Evolutionary conservation across 164 flowering plant genomes (phyloP).

Genomic region (Aristolochia californica): DNA sequence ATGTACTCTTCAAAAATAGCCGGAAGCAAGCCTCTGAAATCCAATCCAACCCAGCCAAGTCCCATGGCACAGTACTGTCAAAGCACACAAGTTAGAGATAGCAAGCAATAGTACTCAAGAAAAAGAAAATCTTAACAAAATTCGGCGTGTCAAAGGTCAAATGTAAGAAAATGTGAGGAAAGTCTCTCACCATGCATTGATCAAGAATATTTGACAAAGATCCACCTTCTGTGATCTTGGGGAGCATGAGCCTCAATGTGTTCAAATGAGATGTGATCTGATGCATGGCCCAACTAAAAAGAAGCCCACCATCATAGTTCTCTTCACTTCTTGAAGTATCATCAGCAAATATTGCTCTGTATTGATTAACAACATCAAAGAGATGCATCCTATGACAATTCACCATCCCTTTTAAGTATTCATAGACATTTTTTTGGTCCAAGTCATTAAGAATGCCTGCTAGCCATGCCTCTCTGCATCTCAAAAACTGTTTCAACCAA

Average conservation of each 20-base stretch:
- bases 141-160: neutral
- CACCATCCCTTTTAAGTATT: conserved; percentile 88
- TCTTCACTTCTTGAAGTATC: conserved; percentile 97
- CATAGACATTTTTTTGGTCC: conserved; percentile 89
- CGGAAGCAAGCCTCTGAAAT: conserved; percentile 94
- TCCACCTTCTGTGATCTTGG: conserved; percentile 87
- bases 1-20: conserved; percentile 92
- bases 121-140: neutral
- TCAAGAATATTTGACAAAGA: conserved; percentile 85
- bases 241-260: conserved; percentile 80
- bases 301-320: conserved; percentile 95
- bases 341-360: conserved; percentile 92
- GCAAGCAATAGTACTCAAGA: neutral
- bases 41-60: conserved; percentile 95
- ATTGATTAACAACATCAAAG: conserved; percentile 96
- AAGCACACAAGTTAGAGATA: conserved; percentile 1
- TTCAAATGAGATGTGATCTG: conserved; percentile 76
- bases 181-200: conserved; percentile 78
- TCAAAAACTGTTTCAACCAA: conserved; percentile 53
- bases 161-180: neutral
- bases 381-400: conserved; percentile 84
- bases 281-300: conserved; percentile 99
- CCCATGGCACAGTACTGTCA: conserved; percentile 93
- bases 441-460: conserved; percentile 87
- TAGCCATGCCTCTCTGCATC: conserved; percentile 97